Base-by-base conservation (phyloP, 78 protist genomes). In the Dictyostelium firmibasis region DNA sequence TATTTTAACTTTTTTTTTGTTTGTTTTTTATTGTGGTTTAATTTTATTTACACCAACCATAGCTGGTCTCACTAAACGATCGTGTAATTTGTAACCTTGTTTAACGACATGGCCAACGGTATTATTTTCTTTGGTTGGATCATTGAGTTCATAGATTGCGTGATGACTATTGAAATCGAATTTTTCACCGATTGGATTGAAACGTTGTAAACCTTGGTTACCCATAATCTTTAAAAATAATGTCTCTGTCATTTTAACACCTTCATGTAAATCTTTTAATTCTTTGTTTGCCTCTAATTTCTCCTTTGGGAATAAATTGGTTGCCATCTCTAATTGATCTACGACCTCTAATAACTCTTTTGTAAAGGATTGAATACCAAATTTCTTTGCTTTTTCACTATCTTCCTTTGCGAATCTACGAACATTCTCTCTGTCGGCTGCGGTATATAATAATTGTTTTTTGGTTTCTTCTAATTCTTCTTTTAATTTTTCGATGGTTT, bases 341-440 rank as follows among this genome's bases (percentile, higher is more conserved):
- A 89, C 87, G 9, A 89, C 94, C 18, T 89, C 94, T 20, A 89
- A 67, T 25, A 89, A 47, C 1, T 89, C 94, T 41, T 89, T 89
- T 27, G 94, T 50, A 27, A 89, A 64, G 23, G 94, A 89, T 81
- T 89, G 94, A 43, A 81, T 47, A 70, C 94, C 94, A 81, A 89
- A 89, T 62, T 89, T 89, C 72, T 89, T 89, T 16, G 94, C 94
- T 29, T 89, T 89, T 27, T 89, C 94, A 36, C 4, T 50, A 3
- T 89, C 94, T 50, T 89, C 85, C 47, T 89, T 89, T 18, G 81
- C 94, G 11, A 60, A 81, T n/a, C 64, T 60, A 50, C 94, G 81
- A 29, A 81, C 94, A 53, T 89, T 89, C 43, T 89, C 94, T 79
- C 94, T 83, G 7, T 89, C 87, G n/a, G 94, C 94, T 20, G 94